phyloP scores from a whole-genome alignment of 225 moss, liverwort and hornwort species.

The Neckera pumila region DNA sequence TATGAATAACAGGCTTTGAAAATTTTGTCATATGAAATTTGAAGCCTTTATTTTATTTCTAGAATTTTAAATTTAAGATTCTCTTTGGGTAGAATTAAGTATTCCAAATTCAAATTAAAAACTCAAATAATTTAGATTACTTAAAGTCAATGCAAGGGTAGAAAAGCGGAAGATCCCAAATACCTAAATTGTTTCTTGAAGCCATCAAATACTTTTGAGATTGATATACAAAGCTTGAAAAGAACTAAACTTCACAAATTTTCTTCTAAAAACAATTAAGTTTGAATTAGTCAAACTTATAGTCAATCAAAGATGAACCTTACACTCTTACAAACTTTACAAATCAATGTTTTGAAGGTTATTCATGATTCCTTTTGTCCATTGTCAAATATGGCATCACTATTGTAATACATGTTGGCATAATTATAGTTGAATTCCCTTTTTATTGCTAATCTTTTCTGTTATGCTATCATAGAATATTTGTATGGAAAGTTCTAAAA shows the following conservation, averaged over 20 bases:
- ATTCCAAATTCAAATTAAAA: neutral
- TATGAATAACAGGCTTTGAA: neutral
- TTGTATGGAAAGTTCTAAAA: neutral
- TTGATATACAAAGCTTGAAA: neutral
- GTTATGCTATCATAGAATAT: neutral
- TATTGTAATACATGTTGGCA: neutral
- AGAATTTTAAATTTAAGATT: neutral
- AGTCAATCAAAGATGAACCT: neutral
- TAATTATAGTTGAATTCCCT: neutral
- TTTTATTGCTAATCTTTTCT: neutral
- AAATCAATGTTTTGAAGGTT: neutral
- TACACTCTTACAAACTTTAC: neutral
- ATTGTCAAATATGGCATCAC: neutral
- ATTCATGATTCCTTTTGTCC: neutral
- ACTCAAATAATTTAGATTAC: rapidly evolving
- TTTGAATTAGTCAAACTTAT: neutral
- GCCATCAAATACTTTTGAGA: neutral
- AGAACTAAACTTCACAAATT: neutral
- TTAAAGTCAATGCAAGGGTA: neutral
- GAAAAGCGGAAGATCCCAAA: rapidly evolving
- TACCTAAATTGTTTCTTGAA: neutral
- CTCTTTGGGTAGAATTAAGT: too few relatives aligned
- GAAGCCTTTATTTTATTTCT: neutral
- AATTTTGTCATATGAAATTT: neutral
- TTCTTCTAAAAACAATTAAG: neutral